Evolutionary conservation across 164 flowering plant species (phyloP).

Genomic region (Chimonanthus salicifolius): DNA sequence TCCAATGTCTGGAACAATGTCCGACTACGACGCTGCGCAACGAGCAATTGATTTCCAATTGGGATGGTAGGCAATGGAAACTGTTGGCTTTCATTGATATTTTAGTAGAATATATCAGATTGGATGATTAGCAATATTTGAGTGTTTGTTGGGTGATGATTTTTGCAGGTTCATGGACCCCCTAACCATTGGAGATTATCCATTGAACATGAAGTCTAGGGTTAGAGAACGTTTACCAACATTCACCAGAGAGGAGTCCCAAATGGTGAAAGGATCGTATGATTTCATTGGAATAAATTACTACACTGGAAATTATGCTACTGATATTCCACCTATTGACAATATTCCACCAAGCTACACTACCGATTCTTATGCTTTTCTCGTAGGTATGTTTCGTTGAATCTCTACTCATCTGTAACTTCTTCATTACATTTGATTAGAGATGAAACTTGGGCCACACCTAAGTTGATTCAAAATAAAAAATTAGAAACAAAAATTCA

Average conservation of each 20-base stretch:
- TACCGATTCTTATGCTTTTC: neutral
- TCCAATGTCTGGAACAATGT: conserved; percentile 34
- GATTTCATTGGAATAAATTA: conserved; percentile 14
- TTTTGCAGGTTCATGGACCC: conserved; percentile 12
- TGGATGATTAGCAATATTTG: too few species aligned
- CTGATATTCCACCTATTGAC: neutral
- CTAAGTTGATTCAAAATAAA: too few species aligned
- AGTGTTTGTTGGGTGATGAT: too few species aligned
- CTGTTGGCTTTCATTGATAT: too few species aligned
- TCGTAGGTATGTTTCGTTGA: too few species aligned
- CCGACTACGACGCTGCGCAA: conserved; percentile 46
- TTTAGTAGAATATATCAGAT: neutral
- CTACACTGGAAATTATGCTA: neutral
- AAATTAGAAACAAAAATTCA: too few species aligned
- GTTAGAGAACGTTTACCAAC: conserved; percentile 6
- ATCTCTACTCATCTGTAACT: too few species aligned
- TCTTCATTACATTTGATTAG: too few species aligned
- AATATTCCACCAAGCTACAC: neutral
- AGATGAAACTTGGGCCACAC: too few species aligned
- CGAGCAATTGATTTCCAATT: conserved; percentile 39
- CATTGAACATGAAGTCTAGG: conserved; percentile 1
- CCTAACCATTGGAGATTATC: conserved; percentile 7
- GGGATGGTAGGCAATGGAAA: conserved; percentile 42
- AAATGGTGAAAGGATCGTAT: conserved; percentile 9
- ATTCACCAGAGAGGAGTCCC: conserved; percentile 4